Conservation (phyloP, 2,329 filamentous ascomycete genomes). For the Alternaria brassicae region DNA sequence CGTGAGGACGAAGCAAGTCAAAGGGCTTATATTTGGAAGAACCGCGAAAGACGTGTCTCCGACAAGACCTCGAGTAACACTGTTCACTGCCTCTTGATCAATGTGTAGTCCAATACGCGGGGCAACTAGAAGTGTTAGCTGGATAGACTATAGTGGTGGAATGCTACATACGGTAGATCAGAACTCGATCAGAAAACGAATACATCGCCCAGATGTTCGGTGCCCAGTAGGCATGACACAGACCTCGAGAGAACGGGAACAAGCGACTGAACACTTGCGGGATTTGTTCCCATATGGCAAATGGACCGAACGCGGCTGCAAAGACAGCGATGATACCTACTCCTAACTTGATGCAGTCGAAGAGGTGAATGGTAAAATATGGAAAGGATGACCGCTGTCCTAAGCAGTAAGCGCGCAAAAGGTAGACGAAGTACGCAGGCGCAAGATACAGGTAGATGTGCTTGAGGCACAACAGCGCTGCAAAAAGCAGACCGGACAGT, state of each 20-base stretch:
- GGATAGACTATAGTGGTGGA: background rate
- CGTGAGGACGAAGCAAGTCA: conserved; percentile 81
- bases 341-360: conserved; percentile 85
- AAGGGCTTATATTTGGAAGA: conserved; percentile 82
- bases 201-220: conserved; percentile 98
- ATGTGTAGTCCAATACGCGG: conserved; percentile 79
- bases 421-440: conserved; percentile 92
- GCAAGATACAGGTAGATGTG: conserved; percentile 98
- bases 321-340: conserved; percentile 74
- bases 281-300: conserved; percentile 80
- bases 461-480: conserved; percentile 87
- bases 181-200: conserved; percentile 82
- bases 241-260: conserved; percentile 90
- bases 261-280: conserved; percentile 82
- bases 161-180: conserved; percentile 74
- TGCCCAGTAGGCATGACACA: conserved; percentile 98
- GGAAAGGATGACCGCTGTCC: conserved; percentile 77
- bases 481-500: conserved; percentile 82
- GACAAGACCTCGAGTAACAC: conserved; percentile 90
- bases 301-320: conserved; percentile 86
- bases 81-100: conserved; percentile 77
- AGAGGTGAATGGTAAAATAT: conserved; percentile 68
- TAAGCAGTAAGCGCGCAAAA: conserved; percentile 89
- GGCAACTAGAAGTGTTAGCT: conserved; percentile 65
- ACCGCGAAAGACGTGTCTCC: conserved; percentile 95